Conservation (phyloP, 2,329 filamentous ascomycete species). For the Aspergillus flavus region DNA sequence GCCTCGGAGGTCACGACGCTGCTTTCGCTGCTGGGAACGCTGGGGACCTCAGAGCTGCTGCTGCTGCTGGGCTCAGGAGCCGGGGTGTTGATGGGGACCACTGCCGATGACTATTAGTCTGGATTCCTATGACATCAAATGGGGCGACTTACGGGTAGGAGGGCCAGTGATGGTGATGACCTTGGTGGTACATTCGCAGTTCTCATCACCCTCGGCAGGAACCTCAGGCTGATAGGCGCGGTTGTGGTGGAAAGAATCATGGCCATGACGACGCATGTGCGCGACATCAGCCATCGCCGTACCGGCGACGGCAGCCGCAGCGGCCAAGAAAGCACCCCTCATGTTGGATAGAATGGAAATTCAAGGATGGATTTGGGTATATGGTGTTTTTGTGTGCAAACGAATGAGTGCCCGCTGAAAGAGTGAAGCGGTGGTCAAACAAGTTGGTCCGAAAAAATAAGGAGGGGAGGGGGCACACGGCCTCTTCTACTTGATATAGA, state of each 20-base stretch:
- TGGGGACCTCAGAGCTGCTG: constrained; percentile 11
- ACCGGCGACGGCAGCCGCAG: constrained; percentile 55
- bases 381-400: not conserved
- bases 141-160: constrained; percentile 58
- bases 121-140: constrained; percentile 2
- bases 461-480: constrained; percentile 18
- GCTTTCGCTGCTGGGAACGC: constrained; percentile 21
- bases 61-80: constrained; percentile 27
- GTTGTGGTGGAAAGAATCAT: constrained; percentile 63
- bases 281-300: constrained; percentile 57
- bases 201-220: constrained; percentile 36
- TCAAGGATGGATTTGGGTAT: constrained; percentile 3
- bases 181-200: constrained; percentile 74
- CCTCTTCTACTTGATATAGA: constrained; percentile 20
- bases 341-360: constrained; percentile 54
- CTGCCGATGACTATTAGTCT: constrained; percentile 29
- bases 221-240: constrained; percentile 36
- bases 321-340: constrained; percentile 72
- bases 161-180: constrained; percentile 71
- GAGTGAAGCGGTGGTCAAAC: constrained; percentile 50
- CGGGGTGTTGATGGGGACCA: constrained; percentile 40
- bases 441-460: constrained; percentile 18
- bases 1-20: constrained; percentile 25
- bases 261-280: constrained; percentile 55
- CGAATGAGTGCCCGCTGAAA: constrained; percentile 79